These are phyloP conservation scores for Fusarium robinianum DNA, from an alignment of 2,329 filamentous ascomycete species.

Conservation along the genomic window DNA sequence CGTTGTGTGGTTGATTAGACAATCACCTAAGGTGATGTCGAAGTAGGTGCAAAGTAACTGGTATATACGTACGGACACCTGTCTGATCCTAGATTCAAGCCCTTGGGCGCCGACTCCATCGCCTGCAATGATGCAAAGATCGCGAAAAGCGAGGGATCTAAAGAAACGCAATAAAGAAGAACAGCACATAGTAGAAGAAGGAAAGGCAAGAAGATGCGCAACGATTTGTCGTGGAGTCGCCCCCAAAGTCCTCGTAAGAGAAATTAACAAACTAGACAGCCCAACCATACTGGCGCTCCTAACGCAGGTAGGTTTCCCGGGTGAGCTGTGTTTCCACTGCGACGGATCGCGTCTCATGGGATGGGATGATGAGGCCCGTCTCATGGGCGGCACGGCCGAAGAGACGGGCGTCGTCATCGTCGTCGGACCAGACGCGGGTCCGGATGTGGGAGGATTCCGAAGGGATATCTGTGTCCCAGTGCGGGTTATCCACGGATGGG, in stretches of 20 bases:
- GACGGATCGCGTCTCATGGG: conserved; percentile 24
- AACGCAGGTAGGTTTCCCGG: conserved; percentile 32
- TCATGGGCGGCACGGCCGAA: conserved; percentile 10
- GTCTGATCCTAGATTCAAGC: conserved; percentile 9
- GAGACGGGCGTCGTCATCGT: conserved; percentile 17
- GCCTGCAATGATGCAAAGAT: conserved; percentile 25
- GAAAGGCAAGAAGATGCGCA: conserved; percentile 10
- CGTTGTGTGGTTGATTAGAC: no score
- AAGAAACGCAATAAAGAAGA: conserved; percentile 1
- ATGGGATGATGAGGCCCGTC: conserved; percentile 9
- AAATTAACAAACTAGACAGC: conserved; percentile 10
- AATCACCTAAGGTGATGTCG: no score
- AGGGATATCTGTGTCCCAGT: conserved; percentile 17
- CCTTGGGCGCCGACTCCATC: conserved; percentile 20
- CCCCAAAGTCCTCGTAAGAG: no score
- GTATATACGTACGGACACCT: conserved; percentile 2
- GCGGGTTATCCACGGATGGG: conserved; percentile 13
- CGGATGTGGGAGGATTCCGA: conserved; percentile 23
- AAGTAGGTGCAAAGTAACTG: no score
- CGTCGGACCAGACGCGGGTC: conserved; percentile 39
- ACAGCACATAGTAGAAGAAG: conserved; percentile 1
- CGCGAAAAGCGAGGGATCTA: conserved; percentile 1
- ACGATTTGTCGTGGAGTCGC: not conserved
- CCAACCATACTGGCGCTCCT: conserved; percentile 28
- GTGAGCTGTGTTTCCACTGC: conserved; percentile 34